Conservation (phyloP, 225 moss, liverwort and hornwort species). For the Thuidium tamariscinum region DNA sequence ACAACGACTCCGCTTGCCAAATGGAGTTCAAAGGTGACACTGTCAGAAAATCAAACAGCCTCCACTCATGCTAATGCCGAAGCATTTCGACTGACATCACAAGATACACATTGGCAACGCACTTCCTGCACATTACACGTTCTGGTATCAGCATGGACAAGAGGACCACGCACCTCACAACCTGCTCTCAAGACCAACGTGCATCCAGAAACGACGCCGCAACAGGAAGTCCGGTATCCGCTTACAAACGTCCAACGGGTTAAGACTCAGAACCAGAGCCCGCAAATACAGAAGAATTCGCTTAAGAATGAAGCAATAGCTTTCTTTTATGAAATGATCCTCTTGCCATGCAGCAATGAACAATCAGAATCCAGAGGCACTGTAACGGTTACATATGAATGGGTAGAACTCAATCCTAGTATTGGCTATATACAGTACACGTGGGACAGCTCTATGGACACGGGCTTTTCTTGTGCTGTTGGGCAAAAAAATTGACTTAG, state of each 20-base stretch:
- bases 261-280: neutral
- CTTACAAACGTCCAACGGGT: neutral
- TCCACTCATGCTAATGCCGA: neutral
- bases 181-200: neutral
- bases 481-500: constrained; percentile 8
- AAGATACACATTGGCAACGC: neutral
- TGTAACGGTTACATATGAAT: constrained; percentile 29
- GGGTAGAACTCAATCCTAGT: constrained; percentile 27
- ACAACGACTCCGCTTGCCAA: neutral
- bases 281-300: neutral
- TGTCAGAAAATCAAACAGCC: neutral
- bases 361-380: constrained; percentile 13
- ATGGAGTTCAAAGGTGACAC: neutral
- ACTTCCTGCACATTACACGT: constrained; percentile 6
- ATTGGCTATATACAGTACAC: constrained; percentile 32
- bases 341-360: constrained; percentile 26
- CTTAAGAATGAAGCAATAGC: neutral
- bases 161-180: neutral
- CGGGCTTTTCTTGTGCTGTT: neutral
- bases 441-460: constrained; percentile 7
- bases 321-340: constrained; percentile 31
- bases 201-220: neutral
- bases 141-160: neutral
- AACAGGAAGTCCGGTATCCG: neutral
- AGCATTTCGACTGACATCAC: neutral